These are phyloP conservation scores for Diplosphaera chodatii DNA, from an alignment of 139 green algal genomes.

Conservation along the genomic window DNA sequence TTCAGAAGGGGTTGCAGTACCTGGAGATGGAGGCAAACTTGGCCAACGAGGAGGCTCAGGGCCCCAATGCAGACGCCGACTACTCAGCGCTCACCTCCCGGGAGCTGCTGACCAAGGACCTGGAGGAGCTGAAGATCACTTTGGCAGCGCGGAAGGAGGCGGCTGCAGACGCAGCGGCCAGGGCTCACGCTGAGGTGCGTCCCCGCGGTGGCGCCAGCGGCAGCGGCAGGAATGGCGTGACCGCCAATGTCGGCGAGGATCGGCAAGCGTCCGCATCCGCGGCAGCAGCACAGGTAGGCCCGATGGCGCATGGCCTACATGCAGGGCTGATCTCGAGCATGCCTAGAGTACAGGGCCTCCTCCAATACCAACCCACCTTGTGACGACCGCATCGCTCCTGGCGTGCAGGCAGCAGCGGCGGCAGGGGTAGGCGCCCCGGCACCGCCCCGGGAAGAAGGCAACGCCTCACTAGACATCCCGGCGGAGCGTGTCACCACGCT, in stretches of 20 bases:
- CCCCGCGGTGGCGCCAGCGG: conserved; percentile 5
- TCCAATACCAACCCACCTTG: too few species aligned
- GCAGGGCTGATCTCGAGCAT: too few species aligned
- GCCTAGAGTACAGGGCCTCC: too few species aligned
- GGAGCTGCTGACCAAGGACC: conserved; percentile 85
- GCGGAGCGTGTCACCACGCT: conserved; percentile 44
- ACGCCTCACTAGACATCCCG: conserved; percentile 13
- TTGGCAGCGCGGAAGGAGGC: conserved; percentile 52
- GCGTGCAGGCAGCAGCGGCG: too few species aligned
- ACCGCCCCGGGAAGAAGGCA: conserved; percentile 7
- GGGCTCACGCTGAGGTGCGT: neutral
- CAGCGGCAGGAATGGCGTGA: neutral
- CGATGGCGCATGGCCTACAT: too few species aligned
- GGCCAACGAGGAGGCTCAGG: conserved; percentile 49
- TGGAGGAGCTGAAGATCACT: conserved; percentile 71
- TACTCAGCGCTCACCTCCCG: conserved; percentile 74
- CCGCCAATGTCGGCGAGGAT: neutral
- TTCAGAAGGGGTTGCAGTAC: conserved; percentile 97
- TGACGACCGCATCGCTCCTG: too few species aligned
- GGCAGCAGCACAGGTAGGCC: neutral
- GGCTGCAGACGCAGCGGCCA: conserved; percentile 15
- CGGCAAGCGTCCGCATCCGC: neutral
- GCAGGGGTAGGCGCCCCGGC: neutral
- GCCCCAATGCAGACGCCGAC: conserved; percentile 67
- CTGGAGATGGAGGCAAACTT: conserved; percentile 96